A percentile compares a stretch with the other conserved stretches of the same genome.
phyloP scores from a whole-genome alignment of 108 stramenopile species.

The Fragilaria radians region DNA sequence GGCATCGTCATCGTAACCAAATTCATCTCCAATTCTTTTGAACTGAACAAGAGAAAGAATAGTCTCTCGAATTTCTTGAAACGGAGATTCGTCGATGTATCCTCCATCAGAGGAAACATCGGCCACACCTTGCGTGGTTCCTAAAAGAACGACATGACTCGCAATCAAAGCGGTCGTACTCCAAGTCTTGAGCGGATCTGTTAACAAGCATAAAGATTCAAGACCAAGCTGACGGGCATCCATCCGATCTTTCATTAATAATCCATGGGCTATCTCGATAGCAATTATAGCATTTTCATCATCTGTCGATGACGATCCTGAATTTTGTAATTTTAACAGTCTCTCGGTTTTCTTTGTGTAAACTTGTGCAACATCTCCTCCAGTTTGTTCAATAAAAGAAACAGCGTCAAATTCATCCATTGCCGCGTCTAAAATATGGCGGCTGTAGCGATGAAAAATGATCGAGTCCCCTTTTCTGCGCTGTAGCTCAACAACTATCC shows the following conservation, averaged over 20 bases:
- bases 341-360: conserved; percentile 38
- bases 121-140: conserved; percentile 41
- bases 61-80: conserved; percentile 73
- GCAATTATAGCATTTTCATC: conserved; percentile 70
- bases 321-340: conserved; percentile 24
- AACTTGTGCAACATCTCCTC: conserved; percentile 34
- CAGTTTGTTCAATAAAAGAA: conserved; percentile 26
- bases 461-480: conserved; percentile 75
- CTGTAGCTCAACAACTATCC: conserved; percentile 64
- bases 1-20: conserved; percentile 9
- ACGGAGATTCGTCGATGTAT: conserved; percentile 61
- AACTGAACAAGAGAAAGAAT: conserved; percentile 70
- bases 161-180: conserved; percentile 68
- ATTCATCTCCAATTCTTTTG: conserved; percentile 56
- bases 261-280: conserved; percentile 75
- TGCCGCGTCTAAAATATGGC: conserved; percentile 73
- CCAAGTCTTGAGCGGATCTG: conserved; percentile 74
- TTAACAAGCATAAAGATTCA: conserved; percentile 70
- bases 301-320: conserved; percentile 18
- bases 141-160: conserved; percentile 71
- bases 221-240: conserved; percentile 76
- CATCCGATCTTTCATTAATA: conserved; percentile 82
- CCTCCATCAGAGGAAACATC: conserved; percentile 43
- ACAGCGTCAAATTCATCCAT: conserved; percentile 57
- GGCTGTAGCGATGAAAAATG: conserved; percentile 67